These are phyloP conservation scores for Ganoderma leucocontextum DNA, from an alignment of 1,284 basidiomycete species.

Conservation along the genomic window DNA sequence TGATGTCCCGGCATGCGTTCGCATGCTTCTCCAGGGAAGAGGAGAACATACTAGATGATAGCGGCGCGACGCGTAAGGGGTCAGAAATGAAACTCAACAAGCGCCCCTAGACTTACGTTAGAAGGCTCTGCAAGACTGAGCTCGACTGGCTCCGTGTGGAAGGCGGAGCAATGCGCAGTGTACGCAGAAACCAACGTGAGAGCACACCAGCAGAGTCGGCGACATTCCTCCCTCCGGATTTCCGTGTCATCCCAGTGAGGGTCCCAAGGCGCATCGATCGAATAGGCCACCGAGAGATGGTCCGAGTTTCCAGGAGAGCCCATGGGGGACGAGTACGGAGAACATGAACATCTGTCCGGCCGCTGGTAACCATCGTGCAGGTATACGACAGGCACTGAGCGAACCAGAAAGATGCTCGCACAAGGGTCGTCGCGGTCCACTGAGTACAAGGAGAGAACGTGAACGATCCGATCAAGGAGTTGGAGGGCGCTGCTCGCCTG, in stretches of 20 bases:
- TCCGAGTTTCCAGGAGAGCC: conserved; percentile 46
- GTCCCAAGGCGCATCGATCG: conserved; percentile 68
- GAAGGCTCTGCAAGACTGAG: conserved; percentile 68
- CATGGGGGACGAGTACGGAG: conserved; percentile 48
- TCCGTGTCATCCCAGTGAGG: conserved; percentile 59
- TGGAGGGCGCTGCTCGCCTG: conserved; percentile 61
- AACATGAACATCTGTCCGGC: conserved; percentile 58
- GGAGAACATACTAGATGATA: conserved; percentile 52
- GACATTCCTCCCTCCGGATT: conserved; percentile 70
- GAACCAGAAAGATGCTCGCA: conserved; percentile 56
- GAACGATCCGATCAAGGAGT: conserved; percentile 70
- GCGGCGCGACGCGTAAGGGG: conserved; percentile 9
- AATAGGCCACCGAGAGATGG: conserved; percentile 52
- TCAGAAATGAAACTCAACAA: conserved; percentile 12
- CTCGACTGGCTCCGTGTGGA: conserved; percentile 61
- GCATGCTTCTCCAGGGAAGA: conserved; percentile 69
- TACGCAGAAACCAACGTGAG: conserved; percentile 71
- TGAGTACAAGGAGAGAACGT: conserved; percentile 58
- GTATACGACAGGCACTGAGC: conserved; percentile 56
- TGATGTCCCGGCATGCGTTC: conserved; percentile 52
- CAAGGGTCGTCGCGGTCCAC: conserved; percentile 64
- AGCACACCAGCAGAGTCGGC: conserved; percentile 78
- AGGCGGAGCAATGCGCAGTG: conserved; percentile 70
- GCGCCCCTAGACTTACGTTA: conserved; percentile 56
- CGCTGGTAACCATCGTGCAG: conserved; percentile 38